Evolutionary conservation across 192 early-diverging fungal genomes (phyloP), one percentile per base, ranked within the genome.

Genomic region (Coemansia guatemalensis): DNA sequence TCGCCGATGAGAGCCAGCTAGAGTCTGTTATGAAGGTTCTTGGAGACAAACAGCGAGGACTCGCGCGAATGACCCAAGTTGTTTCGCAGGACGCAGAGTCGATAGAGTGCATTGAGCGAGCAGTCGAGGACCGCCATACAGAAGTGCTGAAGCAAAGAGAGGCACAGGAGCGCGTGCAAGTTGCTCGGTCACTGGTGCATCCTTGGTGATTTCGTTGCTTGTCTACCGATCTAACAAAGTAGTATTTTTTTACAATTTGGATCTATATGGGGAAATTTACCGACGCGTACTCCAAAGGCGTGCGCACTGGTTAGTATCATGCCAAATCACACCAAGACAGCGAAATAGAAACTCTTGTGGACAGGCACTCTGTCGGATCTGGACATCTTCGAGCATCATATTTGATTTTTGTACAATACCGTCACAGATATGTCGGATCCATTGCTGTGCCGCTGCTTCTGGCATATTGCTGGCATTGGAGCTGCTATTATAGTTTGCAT

Each of bases 61-160:
- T 93, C 60, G 73, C 81, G 54, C 86, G 85, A 5, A 63, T 93
- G 63, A 92, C 87, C 18, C 69, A 81, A 30, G 79, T 92, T 18
- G 71, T 88, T n/a, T 84, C 87, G 47, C 69, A 87, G 59, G 89
- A 88, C 59, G 67, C 76, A 26, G 71, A 84, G 68, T 74, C 78
- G 0, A 75, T 83, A 27, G 82, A 85, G 22, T 44, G 30, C 14
- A 53, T 84, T 18, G 71, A 79, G 51, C 24, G 22, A 2, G 71
- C 76, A 5, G 72, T 79, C 35, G 76, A 74, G 41, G 76, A 70
- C 64, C 71, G 68, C 33, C 60, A 67, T 24, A 50, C 48, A 11
- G 76, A 79, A 24, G 60, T 61, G 14, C 76, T 70, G 44, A 79
- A 79, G 57, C 76, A 79, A 33, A 69, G 64, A 51, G 76, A 73